These are phyloP conservation scores for Teunomyces gatunensis DNA, from an alignment of 805 yeast genomes.

Conservation along the genomic window DNA sequence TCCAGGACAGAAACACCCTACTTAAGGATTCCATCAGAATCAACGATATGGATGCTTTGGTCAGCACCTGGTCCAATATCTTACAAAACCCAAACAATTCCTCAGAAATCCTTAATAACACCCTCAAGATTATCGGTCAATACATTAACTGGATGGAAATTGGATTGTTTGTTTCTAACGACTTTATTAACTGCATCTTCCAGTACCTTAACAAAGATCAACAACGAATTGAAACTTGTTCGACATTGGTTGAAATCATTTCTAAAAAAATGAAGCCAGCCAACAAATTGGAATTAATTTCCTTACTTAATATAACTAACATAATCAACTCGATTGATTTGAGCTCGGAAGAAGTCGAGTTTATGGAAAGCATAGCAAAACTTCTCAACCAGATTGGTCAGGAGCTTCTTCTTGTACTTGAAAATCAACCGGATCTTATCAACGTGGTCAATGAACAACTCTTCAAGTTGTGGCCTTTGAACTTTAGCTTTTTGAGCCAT, in stretches of 20 bases:
- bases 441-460: conserved; percentile 32
- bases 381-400: conserved; percentile 69
- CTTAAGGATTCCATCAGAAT: conserved; percentile 82
- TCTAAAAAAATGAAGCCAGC: conserved; percentile 76
- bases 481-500: conserved; percentile 68
- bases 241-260: conserved; percentile 60
- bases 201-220: conserved; percentile 49
- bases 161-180: conserved; percentile 61
- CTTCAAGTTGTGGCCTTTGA: conserved; percentile 48
- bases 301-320: conserved; percentile 63
- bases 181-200: conserved; percentile 56
- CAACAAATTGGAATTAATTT: conserved; percentile 66
- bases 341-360: conserved; percentile 51
- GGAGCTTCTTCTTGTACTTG: conserved; percentile 67
- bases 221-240: conserved; percentile 58
- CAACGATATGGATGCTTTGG: conserved; percentile 66
- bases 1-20: conserved; percentile 61
- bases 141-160: conserved; percentile 94
- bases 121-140: conserved; percentile 69
- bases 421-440: conserved; percentile 45
- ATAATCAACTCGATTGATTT: conserved; percentile 39
- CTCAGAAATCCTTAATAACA: conserved; percentile 51
- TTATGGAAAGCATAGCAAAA: conserved; percentile 73
- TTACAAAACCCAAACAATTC: conserved; percentile 36
- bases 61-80: conserved; percentile 65